These are phyloP conservation scores for Colletotrichum eremochloae DNA, from an alignment of 2,329 filamentous ascomycete genomes.

Conservation along the genomic window DNA sequence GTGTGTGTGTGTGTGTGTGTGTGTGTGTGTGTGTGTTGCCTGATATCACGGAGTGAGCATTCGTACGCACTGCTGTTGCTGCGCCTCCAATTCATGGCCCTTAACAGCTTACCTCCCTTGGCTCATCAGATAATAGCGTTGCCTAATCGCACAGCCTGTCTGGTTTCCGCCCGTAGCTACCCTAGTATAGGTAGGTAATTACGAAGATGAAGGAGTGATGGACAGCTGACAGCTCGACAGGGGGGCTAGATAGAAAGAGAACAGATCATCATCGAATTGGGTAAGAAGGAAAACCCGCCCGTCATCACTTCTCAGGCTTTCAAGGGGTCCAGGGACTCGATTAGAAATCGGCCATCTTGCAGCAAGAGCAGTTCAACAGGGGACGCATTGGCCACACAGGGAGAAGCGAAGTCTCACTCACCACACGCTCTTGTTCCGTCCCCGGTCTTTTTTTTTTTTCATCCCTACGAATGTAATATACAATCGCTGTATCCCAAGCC, in stretches of 20 bases:
- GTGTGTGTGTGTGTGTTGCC: too few species aligned
- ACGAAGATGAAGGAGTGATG: background rate
- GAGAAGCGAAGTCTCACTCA: background rate
- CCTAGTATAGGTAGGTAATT: too few species aligned
- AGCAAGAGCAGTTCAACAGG: slow-evolving; percentile 1
- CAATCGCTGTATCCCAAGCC: too few species aligned
- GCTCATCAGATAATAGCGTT: background rate
- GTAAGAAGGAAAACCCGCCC: background rate
- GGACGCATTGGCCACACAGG: slow-evolving; percentile 14
- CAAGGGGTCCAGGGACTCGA: slow-evolving; percentile 12
- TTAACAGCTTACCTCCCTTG: background rate
- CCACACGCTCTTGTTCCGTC: background rate
- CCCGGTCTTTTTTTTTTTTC: background rate
- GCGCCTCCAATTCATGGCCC: background rate
- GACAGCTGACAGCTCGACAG: slow-evolving; percentile 7
- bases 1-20: too few species aligned
- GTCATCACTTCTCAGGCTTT: slow-evolving; percentile 9
- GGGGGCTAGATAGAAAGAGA: background rate
- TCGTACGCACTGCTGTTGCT: background rate
- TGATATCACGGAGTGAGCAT: background rate
- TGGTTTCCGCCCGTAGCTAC: background rate
- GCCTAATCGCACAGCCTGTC: background rate
- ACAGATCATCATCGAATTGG: slow-evolving; percentile 9
- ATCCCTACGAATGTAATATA: background rate
- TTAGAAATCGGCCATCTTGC: slow-evolving; percentile 17